Conservation (phyloP, 805 yeast species). For the Saccharomycopsis fibuligera region DNA sequence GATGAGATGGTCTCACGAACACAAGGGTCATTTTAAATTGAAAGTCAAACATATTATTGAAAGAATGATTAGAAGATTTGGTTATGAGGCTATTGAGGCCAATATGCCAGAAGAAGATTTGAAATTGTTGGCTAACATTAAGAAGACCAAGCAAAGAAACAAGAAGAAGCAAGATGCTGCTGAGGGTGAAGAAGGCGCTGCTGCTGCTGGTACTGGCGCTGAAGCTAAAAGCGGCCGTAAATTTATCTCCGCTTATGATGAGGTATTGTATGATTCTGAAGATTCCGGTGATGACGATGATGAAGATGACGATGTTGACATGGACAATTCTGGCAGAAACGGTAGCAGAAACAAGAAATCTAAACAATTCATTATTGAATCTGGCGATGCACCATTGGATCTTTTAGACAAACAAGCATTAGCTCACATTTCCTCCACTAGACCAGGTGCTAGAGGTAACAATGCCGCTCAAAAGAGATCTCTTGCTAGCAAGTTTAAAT, state of each 20-base stretch:
- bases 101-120: slow-evolving; percentile 87
- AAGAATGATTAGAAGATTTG: slow-evolving; percentile 83
- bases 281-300: slow-evolving; percentile 53
- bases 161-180: slow-evolving; percentile 59
- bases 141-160: slow-evolving; percentile 78
- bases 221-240: slow-evolving; percentile 34
- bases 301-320: slow-evolving; percentile 28
- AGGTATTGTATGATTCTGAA: slow-evolving; percentile 74
- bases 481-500: slow-evolving; percentile 35
- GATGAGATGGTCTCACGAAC: slow-evolving; percentile 92
- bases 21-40: slow-evolving; percentile 88
- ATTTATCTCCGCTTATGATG: slow-evolving; percentile 85
- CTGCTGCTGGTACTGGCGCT: slow-evolving; percentile 21
- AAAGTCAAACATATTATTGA: slow-evolving; percentile 92
- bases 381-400: slow-evolving; percentile 77
- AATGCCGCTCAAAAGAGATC: slow-evolving; percentile 22
- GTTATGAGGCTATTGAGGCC: slow-evolving; percentile 75
- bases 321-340: slow-evolving; percentile 23
- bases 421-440: slow-evolving; percentile 83
- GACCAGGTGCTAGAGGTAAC: slow-evolving; percentile 38
- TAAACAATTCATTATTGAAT: slow-evolving; percentile 69
- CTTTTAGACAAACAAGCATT: slow-evolving; percentile 78
- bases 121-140: slow-evolving; percentile 77
- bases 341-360: slow-evolving; percentile 26
- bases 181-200: slow-evolving; percentile 30